Percentiles rank a stretch among this genome's conserved stretches.
phyloP scores from a whole-genome alignment of 2,329 filamentous ascomycete species.

The Diaporthe helianthi region DNA sequence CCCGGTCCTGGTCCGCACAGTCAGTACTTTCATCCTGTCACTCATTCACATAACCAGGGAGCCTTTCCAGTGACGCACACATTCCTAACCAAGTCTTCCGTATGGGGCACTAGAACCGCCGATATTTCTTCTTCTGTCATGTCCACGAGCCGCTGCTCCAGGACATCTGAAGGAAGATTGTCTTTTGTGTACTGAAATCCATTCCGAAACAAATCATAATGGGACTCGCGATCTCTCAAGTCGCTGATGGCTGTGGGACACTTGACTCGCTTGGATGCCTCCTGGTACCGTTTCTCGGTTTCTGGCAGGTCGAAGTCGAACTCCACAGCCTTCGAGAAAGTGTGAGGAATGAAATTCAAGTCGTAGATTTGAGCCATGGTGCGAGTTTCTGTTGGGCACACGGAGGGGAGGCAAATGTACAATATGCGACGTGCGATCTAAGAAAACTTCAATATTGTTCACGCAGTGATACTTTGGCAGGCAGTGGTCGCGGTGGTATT shows the following conservation, averaged over 20 bases:
- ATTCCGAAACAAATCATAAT: not conserved
- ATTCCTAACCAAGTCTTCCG: not conserved
- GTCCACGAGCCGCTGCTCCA: not conserved
- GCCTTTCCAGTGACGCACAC: not conserved
- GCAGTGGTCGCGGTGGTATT: not conserved
- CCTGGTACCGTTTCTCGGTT: not conserved
- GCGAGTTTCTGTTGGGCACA: not conserved
- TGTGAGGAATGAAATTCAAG: not conserved
- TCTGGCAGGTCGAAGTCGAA: not conserved
- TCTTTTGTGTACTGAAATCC: not conserved
- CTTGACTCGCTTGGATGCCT: not conserved
- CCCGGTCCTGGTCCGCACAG: not conserved
- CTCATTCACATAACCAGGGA: too few species aligned
- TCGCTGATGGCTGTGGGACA: not conserved
- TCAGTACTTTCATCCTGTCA: not conserved
- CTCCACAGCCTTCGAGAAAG: not conserved
- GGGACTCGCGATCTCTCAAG: not conserved
- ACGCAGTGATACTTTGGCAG: not conserved
- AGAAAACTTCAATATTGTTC: not conserved
- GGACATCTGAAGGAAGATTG: not conserved
- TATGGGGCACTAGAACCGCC: not conserved
- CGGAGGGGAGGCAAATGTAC: not conserved
- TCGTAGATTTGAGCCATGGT: not conserved
- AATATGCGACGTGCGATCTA: not conserved
- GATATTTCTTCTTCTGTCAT: not conserved